Conservation (phyloP, 2,329 filamentous ascomycete species). For the Pyrenochaeta sp. region DNA sequence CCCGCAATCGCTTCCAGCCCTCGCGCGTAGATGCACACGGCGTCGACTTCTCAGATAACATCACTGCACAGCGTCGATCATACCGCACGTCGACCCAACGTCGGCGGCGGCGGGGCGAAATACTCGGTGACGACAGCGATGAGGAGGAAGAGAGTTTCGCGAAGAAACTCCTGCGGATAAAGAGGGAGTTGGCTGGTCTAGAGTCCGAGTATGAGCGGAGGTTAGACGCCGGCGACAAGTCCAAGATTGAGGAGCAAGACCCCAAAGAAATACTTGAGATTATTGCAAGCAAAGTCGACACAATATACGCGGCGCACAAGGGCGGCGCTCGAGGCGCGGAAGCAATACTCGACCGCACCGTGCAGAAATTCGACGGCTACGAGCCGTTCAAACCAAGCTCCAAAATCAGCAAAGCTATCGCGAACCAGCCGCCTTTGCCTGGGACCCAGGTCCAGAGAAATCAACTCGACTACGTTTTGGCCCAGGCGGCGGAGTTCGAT, state of each 20-base stretch:
- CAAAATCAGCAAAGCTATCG: conserved; percentile 38
- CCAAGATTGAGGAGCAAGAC: conserved; percentile 48
- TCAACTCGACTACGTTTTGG: conserved; percentile 68
- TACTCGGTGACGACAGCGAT: conserved; percentile 76
- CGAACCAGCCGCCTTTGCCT: conserved; percentile 41
- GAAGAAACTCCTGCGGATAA: conserved; percentile 80
- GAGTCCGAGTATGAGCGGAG: conserved; percentile 65
- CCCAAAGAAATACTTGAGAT: conserved; percentile 68
- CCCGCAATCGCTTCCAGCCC: conserved; percentile 80
- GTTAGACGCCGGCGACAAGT: conserved; percentile 54
- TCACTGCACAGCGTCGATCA: conserved; percentile 78
- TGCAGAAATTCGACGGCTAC: conserved; percentile 46
- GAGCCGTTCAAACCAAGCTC: conserved; percentile 35
- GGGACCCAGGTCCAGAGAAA: conserved; percentile 42
- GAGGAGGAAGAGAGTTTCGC: conserved; percentile 73
- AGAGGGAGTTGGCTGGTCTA: conserved; percentile 77
- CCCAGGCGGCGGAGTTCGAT: conserved; percentile 88
- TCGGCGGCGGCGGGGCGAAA: conserved; percentile 68
- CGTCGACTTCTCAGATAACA: conserved; percentile 89
- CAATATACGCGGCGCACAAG: conserved; percentile 59
- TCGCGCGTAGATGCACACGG: conserved; percentile 77
- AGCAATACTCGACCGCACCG: conserved; percentile 45
- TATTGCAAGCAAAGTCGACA: conserved; percentile 76
- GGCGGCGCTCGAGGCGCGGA: conserved; percentile 47
- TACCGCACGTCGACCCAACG: conserved; percentile 79